A percentile compares a stretch with the other conserved stretches of the same genome.
Evolutionary conservation across 169 alveolate genomes (phyloP).

Genomic region (Amoebophrya sp.): DNA sequence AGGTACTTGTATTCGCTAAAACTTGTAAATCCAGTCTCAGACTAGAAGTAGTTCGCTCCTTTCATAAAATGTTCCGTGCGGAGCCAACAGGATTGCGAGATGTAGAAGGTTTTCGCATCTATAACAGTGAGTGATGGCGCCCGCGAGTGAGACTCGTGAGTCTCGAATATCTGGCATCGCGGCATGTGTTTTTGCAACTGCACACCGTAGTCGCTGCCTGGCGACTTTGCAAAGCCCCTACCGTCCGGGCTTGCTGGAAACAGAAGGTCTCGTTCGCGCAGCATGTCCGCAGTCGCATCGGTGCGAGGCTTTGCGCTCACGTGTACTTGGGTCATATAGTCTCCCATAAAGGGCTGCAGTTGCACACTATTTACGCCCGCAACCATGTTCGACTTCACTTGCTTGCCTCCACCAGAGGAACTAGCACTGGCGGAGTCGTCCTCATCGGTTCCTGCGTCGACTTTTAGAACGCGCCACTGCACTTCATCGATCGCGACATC

Average conservation of each 20-base stretch:
- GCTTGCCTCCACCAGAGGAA: too few relatives aligned
- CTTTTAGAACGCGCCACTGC: not conserved
- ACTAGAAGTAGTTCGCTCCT: too few relatives aligned
- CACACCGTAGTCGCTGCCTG: too few relatives aligned
- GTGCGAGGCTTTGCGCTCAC: not conserved
- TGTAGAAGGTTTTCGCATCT: not conserved
- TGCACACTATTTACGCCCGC: too few relatives aligned
- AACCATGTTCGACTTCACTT: too few relatives aligned
- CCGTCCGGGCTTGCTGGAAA: too few relatives aligned
- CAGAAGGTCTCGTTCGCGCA: not conserved
- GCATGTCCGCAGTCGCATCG: not conserved
- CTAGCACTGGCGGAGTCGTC: too few relatives aligned
- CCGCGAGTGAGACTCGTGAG: not conserved
- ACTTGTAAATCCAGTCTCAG: too few relatives aligned
- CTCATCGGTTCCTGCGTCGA: not conserved
- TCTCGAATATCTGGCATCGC: not conserved
- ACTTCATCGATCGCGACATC: not conserved
- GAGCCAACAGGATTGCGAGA: not conserved
- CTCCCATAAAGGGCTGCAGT: not conserved
- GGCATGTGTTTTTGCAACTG: too few relatives aligned
- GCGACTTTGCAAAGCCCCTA: not conserved
- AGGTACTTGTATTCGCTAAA: too few relatives aligned
- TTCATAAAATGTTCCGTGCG: not conserved
- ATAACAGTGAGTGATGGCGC: not conserved
- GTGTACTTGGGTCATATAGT: not conserved